These are phyloP conservation scores for Calonectria montana DNA, from an alignment of 2,329 filamentous ascomycete genomes.

Conservation along the genomic window DNA sequence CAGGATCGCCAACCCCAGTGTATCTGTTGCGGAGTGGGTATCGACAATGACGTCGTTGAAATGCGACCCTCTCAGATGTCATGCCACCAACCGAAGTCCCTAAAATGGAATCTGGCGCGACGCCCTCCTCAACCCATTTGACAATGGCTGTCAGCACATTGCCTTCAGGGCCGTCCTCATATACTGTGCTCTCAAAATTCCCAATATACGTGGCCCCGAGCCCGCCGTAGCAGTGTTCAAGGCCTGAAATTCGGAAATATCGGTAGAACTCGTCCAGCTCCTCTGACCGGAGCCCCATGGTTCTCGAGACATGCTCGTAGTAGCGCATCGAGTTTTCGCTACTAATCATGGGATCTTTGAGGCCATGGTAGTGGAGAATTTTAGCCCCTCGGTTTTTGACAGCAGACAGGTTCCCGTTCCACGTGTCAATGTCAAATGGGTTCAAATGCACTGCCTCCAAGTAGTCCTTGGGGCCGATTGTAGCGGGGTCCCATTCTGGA, in stretches of 20 bases:
- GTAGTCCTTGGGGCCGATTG: slow-evolving; percentile 49
- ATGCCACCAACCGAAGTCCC: slow-evolving; percentile 37
- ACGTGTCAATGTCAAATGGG: slow-evolving; percentile 42
- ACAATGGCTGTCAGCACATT: slow-evolving; percentile 61
- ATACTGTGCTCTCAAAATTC: slow-evolving; percentile 28
- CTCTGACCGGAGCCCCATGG: slow-evolving; percentile 40
- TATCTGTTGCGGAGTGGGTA: not conserved
- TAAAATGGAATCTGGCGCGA: slow-evolving; percentile 52
- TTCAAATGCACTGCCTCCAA: slow-evolving; percentile 33
- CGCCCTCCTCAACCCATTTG: slow-evolving; percentile 57
- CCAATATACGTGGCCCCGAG: slow-evolving; percentile 53
- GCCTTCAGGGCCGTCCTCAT: slow-evolving; percentile 46
- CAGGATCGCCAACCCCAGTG: not conserved
- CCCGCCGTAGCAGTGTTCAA: slow-evolving; percentile 58
- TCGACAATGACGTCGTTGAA: not conserved
- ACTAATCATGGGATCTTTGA: slow-evolving; percentile 55
- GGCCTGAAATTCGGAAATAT: slow-evolving; percentile 64
- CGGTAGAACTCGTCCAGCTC: slow-evolving; percentile 61
- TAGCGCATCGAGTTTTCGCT: slow-evolving; percentile 39
- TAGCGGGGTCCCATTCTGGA: slow-evolving; percentile 15
- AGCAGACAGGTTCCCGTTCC: slow-evolving; percentile 51
- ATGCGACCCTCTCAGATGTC: not conserved
- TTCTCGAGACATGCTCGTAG: slow-evolving; percentile 34
- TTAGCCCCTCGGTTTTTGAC: slow-evolving; percentile 54
- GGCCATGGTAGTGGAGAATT: slow-evolving; percentile 58